Percentiles rank a stretch among this genome's conserved stretches.
Evolutionary conservation across 768 basidiomycete species (phyloP).

Genomic region (Agaricus sinodeliciosus): DNA sequence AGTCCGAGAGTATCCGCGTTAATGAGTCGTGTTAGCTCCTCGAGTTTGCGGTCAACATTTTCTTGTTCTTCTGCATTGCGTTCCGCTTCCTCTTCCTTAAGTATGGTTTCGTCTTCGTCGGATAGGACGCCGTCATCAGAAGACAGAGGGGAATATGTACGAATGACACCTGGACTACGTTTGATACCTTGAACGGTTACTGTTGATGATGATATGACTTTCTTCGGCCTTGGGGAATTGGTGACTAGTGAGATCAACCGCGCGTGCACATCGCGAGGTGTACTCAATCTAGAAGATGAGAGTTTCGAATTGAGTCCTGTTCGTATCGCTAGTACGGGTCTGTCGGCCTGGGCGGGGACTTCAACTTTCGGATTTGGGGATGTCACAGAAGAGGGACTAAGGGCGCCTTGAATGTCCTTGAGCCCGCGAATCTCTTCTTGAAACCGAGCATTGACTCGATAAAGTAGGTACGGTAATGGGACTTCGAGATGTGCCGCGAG

Average conservation of each 20-base stretch:
- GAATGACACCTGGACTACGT: constrained; percentile 29
- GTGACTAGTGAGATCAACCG: constrained; percentile 63
- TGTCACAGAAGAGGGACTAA: constrained; percentile 38
- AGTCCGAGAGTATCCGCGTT: constrained; percentile 70
- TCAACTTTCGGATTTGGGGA: constrained; percentile 21
- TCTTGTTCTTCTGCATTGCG: constrained; percentile 62
- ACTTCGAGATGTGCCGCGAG: constrained; percentile 75
- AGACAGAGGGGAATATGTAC: constrained; percentile 44
- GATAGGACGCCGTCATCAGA: constrained; percentile 46
- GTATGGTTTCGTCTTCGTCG: constrained; percentile 50
- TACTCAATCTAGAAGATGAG: constrained; percentile 37
- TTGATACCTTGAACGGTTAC: constrained; percentile 57
- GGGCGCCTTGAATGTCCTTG: constrained; percentile 60
- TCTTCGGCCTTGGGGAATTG: constrained; percentile 45
- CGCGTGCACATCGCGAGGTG: constrained; percentile 62
- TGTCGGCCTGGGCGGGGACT: constrained; percentile 22
- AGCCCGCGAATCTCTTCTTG: constrained; percentile 80
- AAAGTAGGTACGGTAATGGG: constrained; percentile 78
- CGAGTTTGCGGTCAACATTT: constrained; percentile 57
- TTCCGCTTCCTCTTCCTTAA: constrained; percentile 66
- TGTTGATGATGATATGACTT: constrained; percentile 62
- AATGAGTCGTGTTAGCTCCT: constrained; percentile 64
- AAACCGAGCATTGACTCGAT: constrained; percentile 76
- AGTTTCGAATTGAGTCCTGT: constrained; percentile 25
- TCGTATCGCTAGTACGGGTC: constrained; percentile 23